Evolutionary conservation across 129 eudicot genomes (phyloP), one percentile per base, ranked within the genome.

Genomic region (Centaurea solstitialis): DNA sequence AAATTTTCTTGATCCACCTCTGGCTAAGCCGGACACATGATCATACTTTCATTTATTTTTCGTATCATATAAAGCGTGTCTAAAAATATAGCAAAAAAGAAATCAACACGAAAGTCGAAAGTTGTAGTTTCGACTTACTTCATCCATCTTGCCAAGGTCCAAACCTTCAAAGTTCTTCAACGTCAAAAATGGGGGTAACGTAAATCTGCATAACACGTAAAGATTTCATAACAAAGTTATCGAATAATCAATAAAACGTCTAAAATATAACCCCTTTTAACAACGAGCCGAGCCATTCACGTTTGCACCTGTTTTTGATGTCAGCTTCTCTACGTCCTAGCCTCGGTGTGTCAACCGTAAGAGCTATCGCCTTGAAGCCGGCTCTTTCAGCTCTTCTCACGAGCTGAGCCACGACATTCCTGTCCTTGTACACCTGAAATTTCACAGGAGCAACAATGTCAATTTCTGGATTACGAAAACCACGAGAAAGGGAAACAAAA

Each of bases 251-350:
- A 68, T 15, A 33, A 68, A 68, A 68, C 26, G 4, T 64, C 6
- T 61, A 68, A 30, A 68, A 33, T 33, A 33, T 4, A 33, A 33
- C 37, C 37, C 37, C 37, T 33, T 33, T 28, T 1, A 4, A 61
- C 21, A 22, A 7, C 30, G 1, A 64, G 12, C 28, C 30, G 15
- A 64, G 73, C 20, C 3, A 76, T 71, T 15, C n/a, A 0, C 5
- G 23, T 47, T 57, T 38, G 50, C 6, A 92, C 97, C 97, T 92
- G 87, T 95, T 95, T 88, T 95, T 95, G 35, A 95, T 95, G 80
- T 95, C 99, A 66, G 99, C 93, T 85, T 95, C 99, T 64, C 99
- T 77, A 22, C 99, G 96, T 43, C 99, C 99, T 61, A 95, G 89
- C 84, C 94, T 90, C 10, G 99, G 99, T 76, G 97, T 92, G 73